phyloP scores from a whole-genome alignment of 495 filamentous ascomycete genomes.

The Penicillium samsonianum region DNA sequence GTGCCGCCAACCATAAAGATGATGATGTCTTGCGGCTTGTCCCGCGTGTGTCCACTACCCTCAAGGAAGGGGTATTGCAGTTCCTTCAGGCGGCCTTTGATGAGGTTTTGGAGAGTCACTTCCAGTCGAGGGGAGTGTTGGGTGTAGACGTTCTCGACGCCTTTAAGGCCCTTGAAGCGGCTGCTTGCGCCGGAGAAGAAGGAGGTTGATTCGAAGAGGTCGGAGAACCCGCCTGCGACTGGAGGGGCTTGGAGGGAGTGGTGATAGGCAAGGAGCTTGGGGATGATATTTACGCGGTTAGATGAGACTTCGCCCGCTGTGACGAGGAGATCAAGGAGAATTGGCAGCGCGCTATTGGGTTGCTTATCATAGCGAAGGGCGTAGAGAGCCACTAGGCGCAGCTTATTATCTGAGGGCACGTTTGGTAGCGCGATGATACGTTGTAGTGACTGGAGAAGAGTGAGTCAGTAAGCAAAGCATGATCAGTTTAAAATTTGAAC shows the following conservation, averaged over 20 bases:
- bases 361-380: constrained; percentile 88
- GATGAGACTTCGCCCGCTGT: constrained; percentile 73
- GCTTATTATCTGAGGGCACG: constrained; percentile 75
- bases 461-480: constrained; percentile 8
- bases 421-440: constrained; percentile 73
- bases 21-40: constrained; percentile 95
- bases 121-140: constrained; percentile 92
- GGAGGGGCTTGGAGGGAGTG: constrained; percentile 75
- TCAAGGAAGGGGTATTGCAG: constrained; percentile 91
- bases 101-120: constrained; percentile 82
- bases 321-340: constrained; percentile 81
- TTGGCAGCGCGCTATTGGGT: constrained; percentile 72
- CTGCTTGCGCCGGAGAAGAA: constrained; percentile 89
- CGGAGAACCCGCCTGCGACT: constrained; percentile 72
- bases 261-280: constrained; percentile 79
- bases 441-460: constrained; percentile 70
- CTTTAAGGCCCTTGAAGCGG: constrained; percentile 92
- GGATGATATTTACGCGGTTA: constrained; percentile 70
- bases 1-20: constrained; percentile 91
- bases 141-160: constrained; percentile 98
- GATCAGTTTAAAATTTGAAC: constrained; percentile 5
- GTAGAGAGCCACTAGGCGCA: constrained; percentile 87
- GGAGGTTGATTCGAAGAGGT: constrained; percentile 87
- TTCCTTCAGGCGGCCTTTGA: constrained; percentile 84
- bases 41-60: constrained; percentile 75